These are phyloP conservation scores for Metroxylon sagu DNA, from an alignment of 176 grass and related monocot species.

Conservation along the genomic window DNA sequence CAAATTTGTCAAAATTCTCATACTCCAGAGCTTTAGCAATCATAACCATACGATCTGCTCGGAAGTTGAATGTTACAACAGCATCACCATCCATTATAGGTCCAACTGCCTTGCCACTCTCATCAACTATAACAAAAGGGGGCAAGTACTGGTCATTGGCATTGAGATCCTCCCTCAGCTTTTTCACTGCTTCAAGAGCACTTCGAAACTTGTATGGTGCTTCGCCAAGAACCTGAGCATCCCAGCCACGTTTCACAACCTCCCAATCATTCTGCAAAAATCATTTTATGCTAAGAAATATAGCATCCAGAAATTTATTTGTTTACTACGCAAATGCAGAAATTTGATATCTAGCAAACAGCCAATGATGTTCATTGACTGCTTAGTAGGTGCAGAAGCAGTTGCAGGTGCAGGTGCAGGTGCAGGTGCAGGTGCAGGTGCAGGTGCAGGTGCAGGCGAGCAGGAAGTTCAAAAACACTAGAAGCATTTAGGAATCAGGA, in stretches of 20 bases:
- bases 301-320: too few relatives aligned
- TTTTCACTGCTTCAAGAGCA: conserved; percentile 92
- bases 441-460: too few relatives aligned
- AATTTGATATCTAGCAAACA: too few relatives aligned
- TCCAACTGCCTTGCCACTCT: conserved; percentile 73
- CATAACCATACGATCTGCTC: conserved; percentile 97
- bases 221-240: conserved; percentile 95
- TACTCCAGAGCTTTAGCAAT: conserved; percentile 86
- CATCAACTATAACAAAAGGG: conserved; percentile 90
- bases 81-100: conserved; percentile 89
- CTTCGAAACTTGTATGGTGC: conserved; percentile 75
- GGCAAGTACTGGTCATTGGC: conserved; percentile 85
- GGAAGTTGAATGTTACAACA: conserved; percentile 91
- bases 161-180: conserved; percentile 52
- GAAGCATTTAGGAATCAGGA: too few relatives aligned
- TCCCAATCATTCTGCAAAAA: conserved; percentile 79
- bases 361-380: too few relatives aligned
- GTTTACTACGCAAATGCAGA: too few relatives aligned
- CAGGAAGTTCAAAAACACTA: too few relatives aligned
- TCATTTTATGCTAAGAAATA: background rate
- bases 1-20: conserved; percentile 84
- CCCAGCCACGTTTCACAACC: conserved; percentile 96
- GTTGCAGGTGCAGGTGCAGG: too few relatives aligned
- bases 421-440: too few relatives aligned
- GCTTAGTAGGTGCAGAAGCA: too few relatives aligned